Conservation (phyloP, 2,329 filamentous ascomycete genomes). For the Juglanconis sp. region DNA sequence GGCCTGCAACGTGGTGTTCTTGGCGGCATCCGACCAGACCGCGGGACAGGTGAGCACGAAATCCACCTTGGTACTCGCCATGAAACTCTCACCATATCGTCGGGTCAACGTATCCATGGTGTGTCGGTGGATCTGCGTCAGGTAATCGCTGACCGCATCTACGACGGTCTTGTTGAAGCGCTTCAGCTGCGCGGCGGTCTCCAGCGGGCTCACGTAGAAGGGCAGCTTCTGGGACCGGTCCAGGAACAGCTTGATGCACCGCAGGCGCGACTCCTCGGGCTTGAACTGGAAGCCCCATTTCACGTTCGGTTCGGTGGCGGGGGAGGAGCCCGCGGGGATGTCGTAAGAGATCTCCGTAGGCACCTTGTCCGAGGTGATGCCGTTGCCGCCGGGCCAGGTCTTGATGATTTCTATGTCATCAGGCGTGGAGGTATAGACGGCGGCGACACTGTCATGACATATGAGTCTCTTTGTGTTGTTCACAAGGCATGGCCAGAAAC, state of each 20-base stretch:
- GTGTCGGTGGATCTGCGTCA: slow-evolving; percentile 72
- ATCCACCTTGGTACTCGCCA: slow-evolving; percentile 71
- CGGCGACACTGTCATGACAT: slow-evolving; percentile 53
- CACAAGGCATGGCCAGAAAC: not conserved
- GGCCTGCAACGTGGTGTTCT: slow-evolving; percentile 75
- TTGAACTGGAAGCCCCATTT: slow-evolving; percentile 85
- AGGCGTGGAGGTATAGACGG: slow-evolving; percentile 70
- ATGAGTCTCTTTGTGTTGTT: not conserved
- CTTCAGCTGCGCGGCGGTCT: slow-evolving; percentile 74
- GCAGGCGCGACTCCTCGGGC: slow-evolving; percentile 70
- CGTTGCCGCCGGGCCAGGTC: slow-evolving; percentile 79
- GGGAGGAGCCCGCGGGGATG: slow-evolving; percentile 34
- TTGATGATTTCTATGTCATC: slow-evolving; percentile 83
- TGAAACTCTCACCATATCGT: slow-evolving; percentile 75
- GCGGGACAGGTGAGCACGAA: slow-evolving; percentile 80
- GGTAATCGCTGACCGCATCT: slow-evolving; percentile 76
- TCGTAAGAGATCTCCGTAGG: slow-evolving; percentile 73
- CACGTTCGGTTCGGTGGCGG: slow-evolving; percentile 44
- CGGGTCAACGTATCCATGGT: slow-evolving; percentile 74
- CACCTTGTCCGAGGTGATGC: slow-evolving; percentile 85
- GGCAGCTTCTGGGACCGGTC: slow-evolving; percentile 78
- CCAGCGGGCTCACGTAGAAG: slow-evolving; percentile 74
- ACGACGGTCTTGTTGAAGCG: slow-evolving; percentile 73
- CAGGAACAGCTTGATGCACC: slow-evolving; percentile 82
- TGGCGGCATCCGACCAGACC: slow-evolving; percentile 83